Evolutionary conservation across 139 green algal genomes (phyloP), one percentile per base, ranked within the genome.

Genomic region (Chara braunii): DNA sequence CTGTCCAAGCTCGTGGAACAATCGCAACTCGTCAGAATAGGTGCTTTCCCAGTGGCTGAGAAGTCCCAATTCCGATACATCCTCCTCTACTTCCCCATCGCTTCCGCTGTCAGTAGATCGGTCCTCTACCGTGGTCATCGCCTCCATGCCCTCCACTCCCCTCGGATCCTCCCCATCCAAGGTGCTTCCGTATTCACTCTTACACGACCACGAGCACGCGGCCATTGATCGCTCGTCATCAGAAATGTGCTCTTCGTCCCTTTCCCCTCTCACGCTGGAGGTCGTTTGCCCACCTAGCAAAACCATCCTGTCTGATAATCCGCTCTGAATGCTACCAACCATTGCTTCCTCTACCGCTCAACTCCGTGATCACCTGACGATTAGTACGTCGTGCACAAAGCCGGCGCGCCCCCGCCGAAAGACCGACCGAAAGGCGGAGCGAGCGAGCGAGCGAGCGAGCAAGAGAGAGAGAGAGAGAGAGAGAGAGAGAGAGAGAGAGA

Each of bases 121-220:
- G 18, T 67, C 57, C 44, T 58, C 57, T 23, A 67, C 57, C 9
- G 57, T 67, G 24, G 12, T 45, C 57, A 67, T 67, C 5, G 62
- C 57, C 43, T 67, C 57, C 57, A 67, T 67, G 44, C 60, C 57
- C 6, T 67, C 57, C 4, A 45, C 57, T 31, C 31, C 22, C 4
- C 57, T 42, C 24, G 18, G 60, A 33, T 67, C 57, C 12, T 67
- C 57, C 18, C 55, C 63, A 37, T 72, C 63, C 2, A 72, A 54
- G 30, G 63, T 72, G 54, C 63, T 72, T 32, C 63, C 63, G 54
- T 72, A 72, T 23, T 72, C 63, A 31, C 53, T 70, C 51, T 72
- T 72, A 2, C 64, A 52, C 33, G 63, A 72, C 63, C 63, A 72
- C 37, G 63, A 72, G 51, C 65, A 52, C 9, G 37, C 63, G 18